These are phyloP conservation scores for Cnidoscolus chayamansa DNA, from an alignment of 441 rosid species.

Conservation along the genomic window DNA sequence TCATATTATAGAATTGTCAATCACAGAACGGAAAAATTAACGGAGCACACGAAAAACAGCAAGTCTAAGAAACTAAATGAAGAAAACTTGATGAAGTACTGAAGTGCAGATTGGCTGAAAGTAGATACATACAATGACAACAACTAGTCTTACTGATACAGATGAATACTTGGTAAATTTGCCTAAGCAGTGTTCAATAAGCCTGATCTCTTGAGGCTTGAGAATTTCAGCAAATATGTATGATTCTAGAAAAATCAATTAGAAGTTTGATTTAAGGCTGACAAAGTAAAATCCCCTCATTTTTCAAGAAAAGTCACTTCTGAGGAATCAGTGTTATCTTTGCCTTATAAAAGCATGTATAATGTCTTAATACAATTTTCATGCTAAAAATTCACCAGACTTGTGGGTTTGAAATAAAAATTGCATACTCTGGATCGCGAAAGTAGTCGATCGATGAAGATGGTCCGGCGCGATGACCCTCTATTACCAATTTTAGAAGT, in stretches of 20 bases:
- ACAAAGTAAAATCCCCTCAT: neutral
- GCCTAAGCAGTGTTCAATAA: neutral
- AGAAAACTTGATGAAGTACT: neutral
- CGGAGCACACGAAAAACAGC: neutral
- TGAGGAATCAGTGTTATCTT: too few relatives aligned
- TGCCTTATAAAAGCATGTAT: too few relatives aligned
- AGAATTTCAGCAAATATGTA: neutral
- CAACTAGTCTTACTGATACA: neutral
- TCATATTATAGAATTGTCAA: neutral
- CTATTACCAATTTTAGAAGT: slow-evolving; percentile 27
- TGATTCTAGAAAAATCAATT: too few relatives aligned
- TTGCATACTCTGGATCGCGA: slow-evolving; percentile 48
- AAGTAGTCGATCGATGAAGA: slow-evolving; percentile 44
- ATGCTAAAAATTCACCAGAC: neutral
- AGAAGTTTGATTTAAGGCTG: neutral
- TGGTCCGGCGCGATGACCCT: slow-evolving; percentile 30
- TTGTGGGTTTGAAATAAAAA: neutral
- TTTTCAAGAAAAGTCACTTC: neutral
- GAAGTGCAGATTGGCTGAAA: neutral
- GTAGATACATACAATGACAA: too few relatives aligned
- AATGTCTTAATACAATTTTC: neutral
- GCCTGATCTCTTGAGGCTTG: neutral
- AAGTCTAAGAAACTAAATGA: neutral
- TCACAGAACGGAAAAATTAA: neutral
- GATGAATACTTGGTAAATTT: neutral